Conservation (phyloP, 148 eudicot species). For the Fagopyrum tataricum region DNA sequence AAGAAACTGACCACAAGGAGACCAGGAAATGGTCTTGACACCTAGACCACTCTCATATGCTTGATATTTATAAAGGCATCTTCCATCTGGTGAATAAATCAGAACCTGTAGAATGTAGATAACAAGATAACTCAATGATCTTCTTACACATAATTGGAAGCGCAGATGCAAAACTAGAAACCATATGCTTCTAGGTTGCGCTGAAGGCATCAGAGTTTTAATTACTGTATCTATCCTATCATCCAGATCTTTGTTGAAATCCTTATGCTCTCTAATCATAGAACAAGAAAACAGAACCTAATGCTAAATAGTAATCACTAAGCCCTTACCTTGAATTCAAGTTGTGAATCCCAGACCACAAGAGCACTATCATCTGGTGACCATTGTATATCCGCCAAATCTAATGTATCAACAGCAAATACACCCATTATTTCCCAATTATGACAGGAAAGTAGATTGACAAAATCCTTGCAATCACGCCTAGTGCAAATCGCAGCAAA, state of each 20-base stretch:
- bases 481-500: conserved; percentile 94
- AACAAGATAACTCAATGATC: background rate
- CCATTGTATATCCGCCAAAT: conserved; percentile 90
- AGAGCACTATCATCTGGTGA: conserved; percentile 97
- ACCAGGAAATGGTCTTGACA: conserved; percentile 92
- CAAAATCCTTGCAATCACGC: conserved; percentile 93
- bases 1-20: conserved; percentile 91
- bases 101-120: conserved; percentile 49
- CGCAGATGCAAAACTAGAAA: background rate
- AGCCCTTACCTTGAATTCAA: conserved; percentile 76
- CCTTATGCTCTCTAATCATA: background rate
- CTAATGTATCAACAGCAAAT: conserved; percentile 88
- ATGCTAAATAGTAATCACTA: background rate
- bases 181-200: background rate
- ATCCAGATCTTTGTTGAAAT: background rate
- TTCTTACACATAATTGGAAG: background rate
- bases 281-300: background rate
- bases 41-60: conserved; percentile 99
- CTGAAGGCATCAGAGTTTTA: background rate
- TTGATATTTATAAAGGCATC: conserved; percentile 86
- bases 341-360: conserved; percentile 95
- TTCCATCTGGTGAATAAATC: conserved; percentile 88
- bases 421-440: conserved; percentile 90
- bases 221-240: no score
- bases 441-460: conserved; percentile 74